Evolutionary conservation across 129 eudicot species (phyloP), one percentile per base, ranked within the genome.

Genomic region (Flaveria ramosissima): DNA sequence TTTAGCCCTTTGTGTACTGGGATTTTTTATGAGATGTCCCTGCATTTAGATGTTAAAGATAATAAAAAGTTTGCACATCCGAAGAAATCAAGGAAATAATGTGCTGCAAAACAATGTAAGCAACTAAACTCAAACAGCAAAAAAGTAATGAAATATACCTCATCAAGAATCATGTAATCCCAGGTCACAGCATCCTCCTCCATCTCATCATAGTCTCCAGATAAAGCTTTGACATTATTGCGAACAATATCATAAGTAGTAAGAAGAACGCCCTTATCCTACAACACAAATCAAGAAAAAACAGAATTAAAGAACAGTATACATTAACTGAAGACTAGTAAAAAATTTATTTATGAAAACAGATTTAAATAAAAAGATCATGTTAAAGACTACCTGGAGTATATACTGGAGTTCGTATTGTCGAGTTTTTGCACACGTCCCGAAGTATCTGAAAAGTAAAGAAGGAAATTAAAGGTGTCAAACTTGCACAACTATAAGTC

Each of bases 11-110:
- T 95, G 99, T 46, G 99, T 95, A 79, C 89, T 91, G 26, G 99
- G 97, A 86, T 94, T 94, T 83, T 94, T 94, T 67, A 94, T 94
- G 61, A 94, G 92, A 82, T 94, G 99, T 11, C 99, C 99, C 99
- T 94, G 73, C 46, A 52, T 71, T 69, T 60, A 68, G 56, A 70
- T 53, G 24, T 57, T 71, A 71, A 77, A 53, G n/a, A 59, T 56
- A 64, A 71, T 2, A 65, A 17, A 45, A 71, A 41, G 23, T 56
- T 71, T 63, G 16, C 50, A 39, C 6, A 23, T 55, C 16, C 6
- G 1, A 64, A 63, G 3, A n/a, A 60, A 71, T 39, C 16, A 51
- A 71, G 3, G 12, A 68, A 77, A 30, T 45, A 45, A 45, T 45
- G 50, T 45, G 50, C 16, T 12, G 61, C 19, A 74, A 30, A 24